Percentiles rank a stretch among this genome's conserved stretches.
phyloP scores from a whole-genome alignment of 441 rosid genomes.

The Euphorbia celastroides region DNA sequence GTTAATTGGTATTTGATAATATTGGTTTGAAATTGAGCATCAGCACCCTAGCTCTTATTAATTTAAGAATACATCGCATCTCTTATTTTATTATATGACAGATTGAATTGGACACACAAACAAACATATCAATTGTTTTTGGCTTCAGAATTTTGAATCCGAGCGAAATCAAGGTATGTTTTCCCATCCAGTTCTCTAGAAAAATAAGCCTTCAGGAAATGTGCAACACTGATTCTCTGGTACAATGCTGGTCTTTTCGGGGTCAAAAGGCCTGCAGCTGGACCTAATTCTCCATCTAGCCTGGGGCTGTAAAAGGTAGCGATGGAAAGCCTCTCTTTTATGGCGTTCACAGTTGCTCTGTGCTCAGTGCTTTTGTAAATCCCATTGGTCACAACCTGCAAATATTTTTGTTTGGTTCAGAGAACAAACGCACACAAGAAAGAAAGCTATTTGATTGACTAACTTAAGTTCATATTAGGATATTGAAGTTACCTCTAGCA shows the following conservation, averaged over 20 bases:
- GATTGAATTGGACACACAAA: too few relatives aligned
- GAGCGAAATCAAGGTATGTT: conserved; percentile 26
- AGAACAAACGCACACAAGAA: too few relatives aligned
- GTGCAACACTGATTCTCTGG: conserved; percentile 13
- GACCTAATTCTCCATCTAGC: conserved; percentile 20
- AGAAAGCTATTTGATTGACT: background rate
- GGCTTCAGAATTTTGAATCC: conserved; percentile 14
- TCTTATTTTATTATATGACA: too few relatives aligned
- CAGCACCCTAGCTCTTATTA: too few relatives aligned
- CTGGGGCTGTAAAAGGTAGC: conserved; percentile 28
- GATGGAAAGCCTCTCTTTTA: conserved; percentile 23
- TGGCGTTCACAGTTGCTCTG: conserved; percentile 26
- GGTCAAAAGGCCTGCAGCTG: conserved; percentile 22
- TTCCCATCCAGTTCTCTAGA: conserved; percentile 22
- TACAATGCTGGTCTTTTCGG: conserved; percentile 23
- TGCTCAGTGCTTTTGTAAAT: conserved; percentile 30
- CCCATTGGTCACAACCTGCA: conserved; percentile 27
- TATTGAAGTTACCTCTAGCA: conserved; percentile 30
- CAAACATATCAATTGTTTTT: background rate
- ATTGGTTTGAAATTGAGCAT: too few relatives aligned
- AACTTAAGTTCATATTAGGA: too few relatives aligned
- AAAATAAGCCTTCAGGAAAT: conserved; percentile 16
- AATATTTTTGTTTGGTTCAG: background rate
- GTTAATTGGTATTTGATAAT: too few relatives aligned
- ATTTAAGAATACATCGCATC: too few relatives aligned